These are phyloP conservation scores for Rhynchospora breviuscula DNA, from an alignment of 176 grass and related monocot species.

Conservation along the genomic window DNA sequence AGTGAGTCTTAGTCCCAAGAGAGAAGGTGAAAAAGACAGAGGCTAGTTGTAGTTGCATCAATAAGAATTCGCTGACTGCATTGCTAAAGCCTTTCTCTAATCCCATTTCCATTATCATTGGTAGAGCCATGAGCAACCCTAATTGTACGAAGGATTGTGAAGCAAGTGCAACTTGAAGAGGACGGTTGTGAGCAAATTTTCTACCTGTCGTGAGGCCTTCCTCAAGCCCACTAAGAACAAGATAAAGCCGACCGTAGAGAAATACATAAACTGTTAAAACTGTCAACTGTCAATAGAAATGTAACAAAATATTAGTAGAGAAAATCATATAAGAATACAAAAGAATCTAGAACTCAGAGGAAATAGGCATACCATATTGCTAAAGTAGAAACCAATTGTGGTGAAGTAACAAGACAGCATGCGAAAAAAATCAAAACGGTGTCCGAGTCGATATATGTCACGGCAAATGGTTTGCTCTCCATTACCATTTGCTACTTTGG, in stretches of 20 bases:
- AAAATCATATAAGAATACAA: not conserved
- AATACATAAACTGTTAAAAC: slow-evolving; percentile 89
- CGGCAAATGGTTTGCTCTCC: slow-evolving; percentile 85
- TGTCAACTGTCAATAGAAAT: slow-evolving; percentile 54
- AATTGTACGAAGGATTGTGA: slow-evolving; percentile 91
- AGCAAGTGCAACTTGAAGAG: slow-evolving; percentile 90
- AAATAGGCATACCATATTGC: slow-evolving; percentile 62
- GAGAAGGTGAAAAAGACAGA: slow-evolving; percentile 90
- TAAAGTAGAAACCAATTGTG: slow-evolving; percentile 86
- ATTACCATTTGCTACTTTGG: slow-evolving; percentile 96
- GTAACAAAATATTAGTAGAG: slow-evolving; percentile 2
- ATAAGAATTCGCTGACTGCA: slow-evolving; percentile 80
- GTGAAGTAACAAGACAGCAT: slow-evolving; percentile 98
- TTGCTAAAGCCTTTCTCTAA: slow-evolving; percentile 85
- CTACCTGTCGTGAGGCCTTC: slow-evolving; percentile 53
- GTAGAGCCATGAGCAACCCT: slow-evolving; percentile 90
- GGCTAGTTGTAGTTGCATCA: slow-evolving; percentile 88
- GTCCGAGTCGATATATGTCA: slow-evolving; percentile 87
- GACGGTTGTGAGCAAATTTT: slow-evolving; percentile 70
- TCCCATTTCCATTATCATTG: slow-evolving; percentile 99
- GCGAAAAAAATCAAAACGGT: slow-evolving; percentile 93
- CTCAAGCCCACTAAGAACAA: slow-evolving; percentile 94
- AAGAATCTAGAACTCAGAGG: slow-evolving; percentile 2
- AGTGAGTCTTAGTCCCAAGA: slow-evolving; percentile 90
- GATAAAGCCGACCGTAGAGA: slow-evolving; percentile 90